Conservation (phyloP, 2,329 filamentous ascomycete genomes). For the Orbilia javanica region DNA sequence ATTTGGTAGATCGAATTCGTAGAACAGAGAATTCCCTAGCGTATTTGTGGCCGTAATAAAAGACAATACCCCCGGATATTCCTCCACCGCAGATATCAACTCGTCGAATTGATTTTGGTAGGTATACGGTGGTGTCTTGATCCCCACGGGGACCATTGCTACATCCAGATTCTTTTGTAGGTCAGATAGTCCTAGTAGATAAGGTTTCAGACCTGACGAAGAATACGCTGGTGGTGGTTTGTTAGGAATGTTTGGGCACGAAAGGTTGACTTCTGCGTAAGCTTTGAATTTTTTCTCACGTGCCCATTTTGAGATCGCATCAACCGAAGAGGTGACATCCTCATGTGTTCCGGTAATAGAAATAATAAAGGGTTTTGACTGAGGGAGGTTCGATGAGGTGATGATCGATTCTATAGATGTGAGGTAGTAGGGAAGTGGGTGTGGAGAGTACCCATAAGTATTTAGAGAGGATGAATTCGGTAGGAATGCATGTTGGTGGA, state of each 20-base stretch:
- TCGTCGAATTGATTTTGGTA: conserved; percentile 75
- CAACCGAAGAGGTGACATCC: conserved; percentile 73
- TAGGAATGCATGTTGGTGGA: conserved; percentile 78
- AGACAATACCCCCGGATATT: conserved; percentile 64
- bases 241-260: conserved; percentile 79
- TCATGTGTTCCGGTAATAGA: conserved; percentile 76
- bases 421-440: conserved; percentile 73
- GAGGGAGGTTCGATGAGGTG: conserved; percentile 59
- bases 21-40: conserved; percentile 76
- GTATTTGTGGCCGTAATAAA: conserved; percentile 83
- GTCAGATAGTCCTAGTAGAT: conserved; percentile 69
- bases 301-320: conserved; percentile 67
- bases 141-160: conserved; percentile 70
- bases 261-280: conserved; percentile 82
- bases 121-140: conserved; percentile 84
- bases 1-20: conserved; percentile 63
- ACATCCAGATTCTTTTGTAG: conserved; percentile 57
- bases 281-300: conserved; percentile 68
- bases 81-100: conserved; percentile 70
- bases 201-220: conserved; percentile 68
- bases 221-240: conserved; percentile 80
- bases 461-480: conserved; percentile 72
- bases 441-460: conserved; percentile 79
- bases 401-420: conserved; percentile 69
- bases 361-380: conserved; percentile 74